phyloP scores from a whole-genome alignment of 208 protist genomes.

The Dictyostelium gargantuum region DNA sequence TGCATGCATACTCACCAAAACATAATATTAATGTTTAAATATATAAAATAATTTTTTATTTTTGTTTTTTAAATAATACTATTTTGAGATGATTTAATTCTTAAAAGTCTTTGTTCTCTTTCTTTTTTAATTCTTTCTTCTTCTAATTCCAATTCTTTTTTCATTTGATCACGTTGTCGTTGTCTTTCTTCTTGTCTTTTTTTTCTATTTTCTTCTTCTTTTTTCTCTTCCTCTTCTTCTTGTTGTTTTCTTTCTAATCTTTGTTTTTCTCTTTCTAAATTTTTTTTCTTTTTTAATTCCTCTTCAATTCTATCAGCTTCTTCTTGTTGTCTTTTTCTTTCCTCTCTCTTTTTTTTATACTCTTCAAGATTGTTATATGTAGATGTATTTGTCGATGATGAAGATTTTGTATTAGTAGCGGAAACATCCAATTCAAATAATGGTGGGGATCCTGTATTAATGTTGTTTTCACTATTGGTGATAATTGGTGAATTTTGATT shows the following conservation, averaged over 20 bases:
- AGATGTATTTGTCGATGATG: too few relatives aligned
- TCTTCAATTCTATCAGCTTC: not conserved
- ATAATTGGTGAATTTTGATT: not conserved
- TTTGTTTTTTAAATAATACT: not conserved
- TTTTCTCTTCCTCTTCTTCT: constrained; percentile 20
- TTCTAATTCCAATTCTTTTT: constrained; percentile 59
- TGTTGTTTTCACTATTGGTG: not conserved
- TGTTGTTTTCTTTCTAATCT: not conserved
- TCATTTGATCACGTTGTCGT: constrained; percentile 44
- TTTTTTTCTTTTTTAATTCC: not conserved
- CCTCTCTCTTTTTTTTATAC: constrained; percentile 23
- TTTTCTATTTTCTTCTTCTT: constrained; percentile 25
- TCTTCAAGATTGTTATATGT: not conserved
- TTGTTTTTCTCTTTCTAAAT: not conserved
- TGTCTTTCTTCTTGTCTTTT: constrained; percentile 49
- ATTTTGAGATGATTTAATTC: constrained; percentile 3
- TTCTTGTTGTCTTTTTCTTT: constrained; percentile 38
- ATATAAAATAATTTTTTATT: too few relatives aligned
- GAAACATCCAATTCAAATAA: not conserved
- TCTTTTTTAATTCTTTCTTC: constrained; percentile 34
- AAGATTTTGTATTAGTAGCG: not conserved
- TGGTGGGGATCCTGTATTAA: not conserved
- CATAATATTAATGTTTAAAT: too few relatives aligned
- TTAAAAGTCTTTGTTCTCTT: constrained; percentile 20
- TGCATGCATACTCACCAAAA: too few relatives aligned